Evolutionary conservation across 1,284 basidiomycete genomes (phyloP), one percentile per base, ranked within the genome.

Genomic region (Sporisorium graminicola): DNA sequence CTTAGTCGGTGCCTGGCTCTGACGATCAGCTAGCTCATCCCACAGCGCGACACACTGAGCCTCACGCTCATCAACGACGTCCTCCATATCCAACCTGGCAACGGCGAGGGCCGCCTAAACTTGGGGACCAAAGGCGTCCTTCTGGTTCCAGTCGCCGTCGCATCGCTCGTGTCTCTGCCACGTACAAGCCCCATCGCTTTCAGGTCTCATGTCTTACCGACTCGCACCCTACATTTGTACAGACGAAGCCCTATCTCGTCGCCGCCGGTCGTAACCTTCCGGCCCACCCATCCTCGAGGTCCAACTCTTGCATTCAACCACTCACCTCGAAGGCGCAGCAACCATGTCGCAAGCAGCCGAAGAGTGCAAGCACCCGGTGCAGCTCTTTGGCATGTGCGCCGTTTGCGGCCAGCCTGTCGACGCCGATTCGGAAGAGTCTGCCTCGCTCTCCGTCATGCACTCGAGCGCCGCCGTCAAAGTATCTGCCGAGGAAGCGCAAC

Each of bases 361-460:
- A 56, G 59, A 50, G 43, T 99, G 95, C 87, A 94, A 93, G 57
- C 95, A 99, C 86, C 93, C 93, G 54, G 91, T 96, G 77, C 95
- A 98, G 86, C 89, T 96, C 65, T 91, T 91, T 42, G 96, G 96
- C 1, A 89, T 98, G 68, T 99, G 95, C 85, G 94, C 93, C 2
- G 86, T 96, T 33, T 99, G 95, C 85, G 95, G 95, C 42, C 94
- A 93, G 86, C 94, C 97, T 80, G 91, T 98, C 88, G 95, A 94
- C 51, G 90, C 89, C n/a, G 68, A 77, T 16, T 68, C 59, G 8
- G 50, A 66, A 20, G 55, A 67, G 22, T 55, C 62, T 20, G 65
- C 65, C 16, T 74, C 81, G 14, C 65, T 80, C 43, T 74, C 80
- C 13, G 79, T 82, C 49, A 78, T 83, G 72, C 84, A 85, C 63